phyloP scores from a whole-genome alignment of 2,329 filamentous ascomycete species.

The Aschersonia sp. region DNA sequence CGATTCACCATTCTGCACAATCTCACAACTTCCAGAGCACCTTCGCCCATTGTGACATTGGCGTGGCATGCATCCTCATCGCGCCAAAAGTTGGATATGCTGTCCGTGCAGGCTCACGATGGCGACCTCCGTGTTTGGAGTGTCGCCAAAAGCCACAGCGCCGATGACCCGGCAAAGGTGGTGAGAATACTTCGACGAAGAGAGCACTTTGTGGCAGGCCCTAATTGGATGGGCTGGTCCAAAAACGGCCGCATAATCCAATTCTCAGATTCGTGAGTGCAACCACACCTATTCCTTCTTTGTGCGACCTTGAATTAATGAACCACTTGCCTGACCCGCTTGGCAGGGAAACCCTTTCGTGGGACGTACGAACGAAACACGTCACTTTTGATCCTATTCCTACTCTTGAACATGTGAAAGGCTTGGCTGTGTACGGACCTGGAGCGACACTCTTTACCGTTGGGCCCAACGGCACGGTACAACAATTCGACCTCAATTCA shows the following conservation, averaged over 20 bases:
- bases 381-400: constrained; percentile 83
- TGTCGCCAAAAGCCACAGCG: constrained; percentile 64
- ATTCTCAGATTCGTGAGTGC: constrained; percentile 70
- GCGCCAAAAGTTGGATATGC: constrained; percentile 94
- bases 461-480: constrained; percentile 73
- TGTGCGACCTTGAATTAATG: constrained; percentile 14
- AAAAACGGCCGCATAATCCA: constrained; percentile 96
- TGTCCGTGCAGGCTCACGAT: constrained; percentile 82
- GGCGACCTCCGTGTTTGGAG: constrained; percentile 95
- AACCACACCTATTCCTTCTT: constrained; percentile 4
- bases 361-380: constrained; percentile 97
- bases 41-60: constrained; percentile 75
- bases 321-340: constrained; percentile 1
- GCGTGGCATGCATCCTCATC: constrained; percentile 95
- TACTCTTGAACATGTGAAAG: constrained; percentile 66
- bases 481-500: constrained; percentile 89
- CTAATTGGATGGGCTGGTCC: constrained; percentile 97
- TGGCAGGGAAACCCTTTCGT: constrained; percentile 73
- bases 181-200: constrained; percentile 74
- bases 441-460: constrained; percentile 87
- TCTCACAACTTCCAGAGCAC: constrained; percentile 66
- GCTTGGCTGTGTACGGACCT: constrained; percentile 76
- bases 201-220: constrained; percentile 57
- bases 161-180: constrained; percentile 67
- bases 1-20: constrained; percentile 91